Evolutionary conservation across 2,329 filamentous ascomycete genomes (phyloP).

Genomic region (Magnaporthales sp.): DNA sequence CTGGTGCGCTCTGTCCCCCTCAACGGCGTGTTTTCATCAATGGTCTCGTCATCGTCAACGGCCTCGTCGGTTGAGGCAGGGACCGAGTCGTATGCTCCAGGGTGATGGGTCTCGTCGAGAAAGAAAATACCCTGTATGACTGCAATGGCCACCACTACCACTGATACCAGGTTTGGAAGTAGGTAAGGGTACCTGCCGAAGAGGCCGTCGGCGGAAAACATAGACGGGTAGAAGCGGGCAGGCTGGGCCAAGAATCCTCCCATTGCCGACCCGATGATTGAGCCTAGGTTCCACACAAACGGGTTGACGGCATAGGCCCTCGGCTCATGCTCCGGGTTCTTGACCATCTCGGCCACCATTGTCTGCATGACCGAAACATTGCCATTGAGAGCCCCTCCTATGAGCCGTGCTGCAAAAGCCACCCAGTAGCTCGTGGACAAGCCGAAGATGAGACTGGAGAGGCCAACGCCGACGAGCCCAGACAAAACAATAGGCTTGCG

Average conservation of each 20-base stretch:
- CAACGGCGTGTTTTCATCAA: conserved; percentile 2
- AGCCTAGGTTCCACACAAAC: conserved; percentile 87
- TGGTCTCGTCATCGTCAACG: background rate
- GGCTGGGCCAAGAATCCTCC: conserved; percentile 31
- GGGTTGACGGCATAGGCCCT: conserved; percentile 30
- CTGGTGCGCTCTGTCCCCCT: background rate
- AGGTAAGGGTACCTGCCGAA: conserved; percentile 2
- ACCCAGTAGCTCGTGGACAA: conserved; percentile 32
- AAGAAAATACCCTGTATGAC: conserved; percentile 3
- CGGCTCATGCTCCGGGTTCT: conserved; percentile 29
- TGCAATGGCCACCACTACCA: background rate
- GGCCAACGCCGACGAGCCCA: conserved; percentile 21
- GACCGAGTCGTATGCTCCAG: background rate
- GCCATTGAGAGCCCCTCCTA: conserved; percentile 29
- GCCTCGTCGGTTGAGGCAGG: background rate
- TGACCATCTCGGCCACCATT: conserved; percentile 33
- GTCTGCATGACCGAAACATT: conserved; percentile 32
- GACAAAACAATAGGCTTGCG: conserved; percentile 21
- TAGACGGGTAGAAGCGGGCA: background rate
- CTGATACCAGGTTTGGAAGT: conserved; percentile 1
- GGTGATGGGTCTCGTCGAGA: background rate
- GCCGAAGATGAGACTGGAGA: conserved; percentile 32
- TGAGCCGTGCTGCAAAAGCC: conserved; percentile 28
- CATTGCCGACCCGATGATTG: conserved; percentile 80
- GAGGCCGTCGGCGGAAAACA: background rate